A percentile compares a stretch with the other conserved stretches of the same genome.
phyloP scores from a whole-genome alignment of 176 grass and related monocot species.

The Oryza glaberrima region DNA sequence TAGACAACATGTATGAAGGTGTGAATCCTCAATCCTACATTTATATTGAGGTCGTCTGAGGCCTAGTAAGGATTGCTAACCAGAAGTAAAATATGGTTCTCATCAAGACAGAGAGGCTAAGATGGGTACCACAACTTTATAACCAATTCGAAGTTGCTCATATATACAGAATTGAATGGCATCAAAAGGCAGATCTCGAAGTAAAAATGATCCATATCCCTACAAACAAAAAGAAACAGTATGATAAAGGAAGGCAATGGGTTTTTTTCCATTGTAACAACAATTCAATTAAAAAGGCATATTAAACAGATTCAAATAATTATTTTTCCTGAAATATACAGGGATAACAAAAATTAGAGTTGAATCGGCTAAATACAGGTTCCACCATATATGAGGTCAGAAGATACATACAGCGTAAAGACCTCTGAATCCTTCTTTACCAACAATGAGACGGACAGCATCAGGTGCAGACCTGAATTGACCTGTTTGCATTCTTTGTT shows the following conservation, averaged over 20 bases:
- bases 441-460: conserved; percentile 82
- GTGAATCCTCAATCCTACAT: not conserved
- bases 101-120: not conserved
- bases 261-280: not conserved
- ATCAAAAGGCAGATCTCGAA: conserved; percentile 93
- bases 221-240: conserved; percentile 41
- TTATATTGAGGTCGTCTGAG: not conserved
- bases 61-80: not conserved
- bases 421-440: conserved; percentile 83
- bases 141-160: conserved; percentile 94
- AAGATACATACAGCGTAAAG: conserved; percentile 77
- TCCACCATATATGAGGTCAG: conserved; percentile 18
- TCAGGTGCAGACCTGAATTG: conserved; percentile 74
- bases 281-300: not conserved
- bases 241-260: not conserved
- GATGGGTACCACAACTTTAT: conserved; percentile 70
- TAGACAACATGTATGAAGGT: not conserved
- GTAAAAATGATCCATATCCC: conserved; percentile 93
- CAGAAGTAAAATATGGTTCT: not conserved
- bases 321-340: not conserved
- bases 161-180: conserved; percentile 97
- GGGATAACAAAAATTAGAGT: not conserved
- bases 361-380: not conserved
- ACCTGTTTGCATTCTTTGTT: conserved; percentile 94
- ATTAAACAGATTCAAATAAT: not conserved